Base-by-base conservation (phyloP, 2,329 filamentous ascomycete genomes). In the Pseudophaeomoniella oleicola region DNA sequence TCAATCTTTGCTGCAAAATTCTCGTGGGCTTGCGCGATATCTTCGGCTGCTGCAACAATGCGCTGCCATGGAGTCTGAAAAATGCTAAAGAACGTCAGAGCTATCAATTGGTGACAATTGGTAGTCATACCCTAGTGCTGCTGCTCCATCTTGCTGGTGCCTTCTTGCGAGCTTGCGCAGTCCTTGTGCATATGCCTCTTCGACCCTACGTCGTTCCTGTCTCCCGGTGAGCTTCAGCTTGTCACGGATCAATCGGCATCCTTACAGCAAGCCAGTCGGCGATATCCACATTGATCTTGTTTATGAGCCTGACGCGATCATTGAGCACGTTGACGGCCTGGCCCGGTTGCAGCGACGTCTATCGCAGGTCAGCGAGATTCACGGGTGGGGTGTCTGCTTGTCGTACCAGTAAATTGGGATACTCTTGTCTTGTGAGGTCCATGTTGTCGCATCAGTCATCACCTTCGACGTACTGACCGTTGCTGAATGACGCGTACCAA, bases 41-140 rank as follows among this genome's bases (percentile, higher is more conserved):
- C 69, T 46, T 90, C 82, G 51, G 83, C 78, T 31, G 86, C 79
- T 48, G 74, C 72, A 43, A 92, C 66, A 45, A 98, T 81, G 55
- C 81, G 84, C 55, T 82, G 78, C 90, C 90, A 98, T 53, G 90
- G 84, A 39, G 75, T 67, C 46, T 87, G 79, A 56, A 98, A 96
- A 46, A 94, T 76, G 44, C 90, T 96, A 56, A 39, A 36, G 34
- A 27, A 30, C 31, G 47, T 47, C 42, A 46, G 36, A 30, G 32
- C 37, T 39, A 32, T 32, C 16, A 37, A 18, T n/a, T 10, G 13
- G 13, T 19, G 15, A 30, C 16, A 16, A 16, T 6, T 29, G 30
- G 13, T 6, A n/a, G n/a, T 60, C 74, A 52, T 77, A 94, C 90
- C 90, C 90, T 44, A 98, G 70, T 50, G 94, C 84, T 5, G 79